Evolutionary conservation across 805 yeast species (phyloP).

Genomic region (Starmera amethionina): DNA sequence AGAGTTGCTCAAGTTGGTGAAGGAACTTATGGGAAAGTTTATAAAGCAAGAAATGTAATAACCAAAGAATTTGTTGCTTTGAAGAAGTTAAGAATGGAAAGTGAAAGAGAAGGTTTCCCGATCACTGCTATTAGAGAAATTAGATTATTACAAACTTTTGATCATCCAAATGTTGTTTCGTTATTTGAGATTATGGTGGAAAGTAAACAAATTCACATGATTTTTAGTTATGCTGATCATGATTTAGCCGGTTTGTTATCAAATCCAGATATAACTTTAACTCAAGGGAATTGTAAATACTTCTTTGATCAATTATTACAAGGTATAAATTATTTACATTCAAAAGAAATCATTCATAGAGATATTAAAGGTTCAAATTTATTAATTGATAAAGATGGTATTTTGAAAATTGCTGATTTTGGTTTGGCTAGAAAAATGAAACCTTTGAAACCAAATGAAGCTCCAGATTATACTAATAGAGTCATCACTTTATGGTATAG

Average conservation of each 20-base stretch:
- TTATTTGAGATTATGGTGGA: slow-evolving; percentile 87
- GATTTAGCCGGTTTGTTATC: slow-evolving; percentile 83
- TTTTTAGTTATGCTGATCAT: slow-evolving; percentile 88
- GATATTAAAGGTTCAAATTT: slow-evolving; percentile 80
- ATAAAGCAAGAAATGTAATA: slow-evolving; percentile 65
- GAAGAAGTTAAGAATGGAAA: slow-evolving; percentile 73
- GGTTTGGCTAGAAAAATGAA: slow-evolving; percentile 76
- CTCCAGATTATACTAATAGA: slow-evolving; percentile 84
- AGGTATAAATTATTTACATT: slow-evolving; percentile 64
- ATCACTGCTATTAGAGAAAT: slow-evolving; percentile 92
- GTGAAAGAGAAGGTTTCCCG: slow-evolving; percentile 92
- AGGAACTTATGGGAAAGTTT: slow-evolving; percentile 96
- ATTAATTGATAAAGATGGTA: slow-evolving; percentile 51
- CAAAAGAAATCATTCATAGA: slow-evolving; percentile 60
- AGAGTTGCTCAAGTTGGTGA: slow-evolving; percentile 91
- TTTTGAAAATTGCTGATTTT: slow-evolving; percentile 68
- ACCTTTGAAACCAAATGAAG: slow-evolving; percentile 35
- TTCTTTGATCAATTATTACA: slow-evolving; percentile 55
- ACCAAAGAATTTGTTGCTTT: slow-evolving; percentile 77
- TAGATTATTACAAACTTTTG: slow-evolving; percentile 69
- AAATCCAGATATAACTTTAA: slow-evolving; percentile 57
- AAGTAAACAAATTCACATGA: slow-evolving; percentile 64
- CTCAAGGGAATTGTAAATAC: slow-evolving; percentile 57
- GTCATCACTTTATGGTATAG: slow-evolving; percentile 97
- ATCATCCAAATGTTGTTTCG: slow-evolving; percentile 76